phyloP scores from a whole-genome alignment of 1,284 basidiomycete genomes.

The Phellopilus nigrolimitatus region DNA sequence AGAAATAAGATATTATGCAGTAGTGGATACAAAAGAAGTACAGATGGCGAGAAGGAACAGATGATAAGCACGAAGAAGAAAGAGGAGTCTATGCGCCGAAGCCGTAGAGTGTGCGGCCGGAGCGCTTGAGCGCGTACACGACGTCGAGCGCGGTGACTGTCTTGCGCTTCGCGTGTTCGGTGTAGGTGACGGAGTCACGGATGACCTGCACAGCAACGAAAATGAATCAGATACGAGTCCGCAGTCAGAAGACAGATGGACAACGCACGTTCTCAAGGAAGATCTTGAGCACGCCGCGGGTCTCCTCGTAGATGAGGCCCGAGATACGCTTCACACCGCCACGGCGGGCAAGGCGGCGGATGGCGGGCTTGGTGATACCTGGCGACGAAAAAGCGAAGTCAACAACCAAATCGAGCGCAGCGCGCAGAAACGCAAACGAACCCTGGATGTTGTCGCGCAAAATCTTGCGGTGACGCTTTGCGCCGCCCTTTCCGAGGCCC shows the following conservation, averaged over 20 bases:
- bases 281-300: constrained; percentile 69
- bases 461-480: constrained; percentile 63
- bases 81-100: constrained; percentile 36
- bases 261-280: constrained; percentile 47
- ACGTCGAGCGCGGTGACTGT: constrained; percentile 87
- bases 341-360: constrained; percentile 70
- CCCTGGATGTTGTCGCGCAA: constrained; percentile 68
- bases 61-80: no score
- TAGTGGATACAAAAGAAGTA: constrained; percentile 8
- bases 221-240: not conserved
- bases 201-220: constrained; percentile 75
- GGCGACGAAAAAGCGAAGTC: not conserved
- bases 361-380: constrained; percentile 52
- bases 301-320: constrained; percentile 70
- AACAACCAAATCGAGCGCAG: not conserved
- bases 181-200: constrained; percentile 93
- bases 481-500: constrained; percentile 50
- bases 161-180: constrained; percentile 91
- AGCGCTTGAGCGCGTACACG: constrained; percentile 91
- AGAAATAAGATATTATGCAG: constrained; percentile 11
- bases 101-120: constrained; percentile 85
- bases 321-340: constrained; percentile 75
- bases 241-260: not conserved
- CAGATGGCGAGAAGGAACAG: not conserved
- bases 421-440: constrained; percentile 20